These are phyloP conservation scores for Buxus sempervirens DNA, from an alignment of 164 flowering plant genomes.

Conservation along the genomic window DNA sequence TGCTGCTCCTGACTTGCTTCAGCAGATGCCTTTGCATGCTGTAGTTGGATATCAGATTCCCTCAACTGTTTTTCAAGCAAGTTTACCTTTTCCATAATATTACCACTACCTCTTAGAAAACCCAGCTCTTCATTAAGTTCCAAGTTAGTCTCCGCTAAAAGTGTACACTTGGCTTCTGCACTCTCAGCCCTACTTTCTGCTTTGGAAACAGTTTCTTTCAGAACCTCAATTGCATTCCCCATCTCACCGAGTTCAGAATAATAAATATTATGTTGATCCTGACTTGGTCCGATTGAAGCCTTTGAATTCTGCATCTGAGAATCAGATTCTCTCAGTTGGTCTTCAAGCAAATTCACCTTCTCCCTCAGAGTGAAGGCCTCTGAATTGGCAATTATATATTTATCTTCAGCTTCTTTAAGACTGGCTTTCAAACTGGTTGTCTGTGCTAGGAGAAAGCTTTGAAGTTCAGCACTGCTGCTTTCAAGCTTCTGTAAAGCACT, in stretches of 20 bases:
- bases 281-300: conserved; percentile 31
- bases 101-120: conserved; percentile 42
- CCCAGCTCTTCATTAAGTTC: conserved; percentile 56
- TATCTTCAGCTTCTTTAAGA: conserved; percentile 37
- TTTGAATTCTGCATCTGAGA: conserved; percentile 26
- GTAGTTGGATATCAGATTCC: conserved; percentile 40
- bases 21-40: conserved; percentile 48
- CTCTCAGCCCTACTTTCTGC: conserved; percentile 45
- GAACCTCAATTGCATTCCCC: conserved; percentile 37
- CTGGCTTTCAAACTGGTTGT: conserved; percentile 25
- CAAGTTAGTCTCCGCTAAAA: conserved; percentile 42
- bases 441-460: conserved; percentile 19
- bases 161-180: conserved; percentile 45
- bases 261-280: conserved; percentile 24
- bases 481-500: conserved; percentile 27
- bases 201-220: conserved; percentile 36
- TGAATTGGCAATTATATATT: conserved; percentile 28
- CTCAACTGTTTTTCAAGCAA: conserved; percentile 43
- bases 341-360: conserved; percentile 43
- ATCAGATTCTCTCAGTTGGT: conserved; percentile 41
- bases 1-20: conserved; percentile 71
- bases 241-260: conserved; percentile 32
- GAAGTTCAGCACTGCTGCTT: conserved; percentile 22
- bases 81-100: conserved; percentile 27
- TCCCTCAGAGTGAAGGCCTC: conserved; percentile 41